Evolutionary conservation across 106 monocot species (phyloP).

Genomic region (Gastrodia elata): DNA sequence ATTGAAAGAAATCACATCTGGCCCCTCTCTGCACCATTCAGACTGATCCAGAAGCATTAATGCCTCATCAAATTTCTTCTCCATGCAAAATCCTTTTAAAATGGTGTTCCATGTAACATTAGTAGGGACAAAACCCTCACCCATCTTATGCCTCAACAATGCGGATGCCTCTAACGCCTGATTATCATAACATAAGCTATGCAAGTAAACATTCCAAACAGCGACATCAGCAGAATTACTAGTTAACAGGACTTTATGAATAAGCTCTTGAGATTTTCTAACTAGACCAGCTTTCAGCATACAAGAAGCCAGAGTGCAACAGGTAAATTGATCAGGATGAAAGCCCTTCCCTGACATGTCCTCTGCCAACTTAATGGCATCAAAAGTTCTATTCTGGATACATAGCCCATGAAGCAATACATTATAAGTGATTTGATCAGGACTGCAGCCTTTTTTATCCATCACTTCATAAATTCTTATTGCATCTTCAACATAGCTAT

Average conservation of each 20-base stretch:
- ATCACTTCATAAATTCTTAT: constrained; percentile 22
- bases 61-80: constrained; percentile 28
- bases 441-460: constrained; percentile 22
- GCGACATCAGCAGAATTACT: constrained; percentile 22
- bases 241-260: constrained; percentile 8
- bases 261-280: constrained; percentile 16
- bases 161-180: constrained; percentile 17
- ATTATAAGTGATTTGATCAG: constrained; percentile 47
- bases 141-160: constrained; percentile 17
- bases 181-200: constrained; percentile 36
- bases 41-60: constrained; percentile 23
- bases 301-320: constrained; percentile 27
- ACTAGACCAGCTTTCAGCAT: constrained; percentile 37
- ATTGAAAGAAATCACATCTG: constrained; percentile 45
- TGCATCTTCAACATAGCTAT: constrained; percentile 20
- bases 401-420: constrained; percentile 30
- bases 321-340: constrained; percentile 28
- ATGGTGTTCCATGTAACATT: constrained; percentile 41
- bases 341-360: constrained; percentile 24
- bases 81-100: constrained; percentile 44
- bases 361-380: constrained; percentile 26
- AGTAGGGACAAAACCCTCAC: constrained; percentile 24
- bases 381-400: constrained; percentile 12
- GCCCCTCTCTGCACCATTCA: constrained; percentile 16
- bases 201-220: constrained; percentile 41